phyloP scores from a whole-genome alignment of 352 stramenopile genomes.

The Phytophthora tentaculata region DNA sequence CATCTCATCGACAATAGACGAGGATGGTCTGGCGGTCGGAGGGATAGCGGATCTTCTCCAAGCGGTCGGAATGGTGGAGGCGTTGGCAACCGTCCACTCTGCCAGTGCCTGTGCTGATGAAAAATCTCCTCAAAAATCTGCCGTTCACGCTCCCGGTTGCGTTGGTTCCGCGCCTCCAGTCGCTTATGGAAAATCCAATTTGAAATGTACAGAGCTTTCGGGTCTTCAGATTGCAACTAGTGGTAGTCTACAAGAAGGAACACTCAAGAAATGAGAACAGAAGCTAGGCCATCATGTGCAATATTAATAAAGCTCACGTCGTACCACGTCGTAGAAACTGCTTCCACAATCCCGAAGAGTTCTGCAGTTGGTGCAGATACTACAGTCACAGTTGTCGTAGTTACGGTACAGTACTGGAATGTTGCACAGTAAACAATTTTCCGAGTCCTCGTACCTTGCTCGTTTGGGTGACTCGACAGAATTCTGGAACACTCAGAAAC shows the following conservation, averaged over 20 bases:
- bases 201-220: constrained; percentile 32
- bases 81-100: constrained; percentile 9
- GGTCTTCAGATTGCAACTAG: not conserved
- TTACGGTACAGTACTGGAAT: not conserved
- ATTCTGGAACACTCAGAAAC: constrained; percentile 45
- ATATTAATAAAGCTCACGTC: not conserved
- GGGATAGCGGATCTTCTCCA: constrained; percentile 12
- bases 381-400: constrained; percentile 10
- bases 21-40: constrained; percentile 14
- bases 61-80: constrained; percentile 31
- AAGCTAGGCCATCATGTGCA: not conserved
- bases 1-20: constrained; percentile 15
- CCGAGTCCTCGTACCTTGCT: constrained; percentile 39
- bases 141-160: constrained; percentile 11
- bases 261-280: not conserved
- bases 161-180: constrained; percentile 23
- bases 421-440: not conserved
- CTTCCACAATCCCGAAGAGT: constrained; percentile 36
- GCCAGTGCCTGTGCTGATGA: constrained; percentile 20
- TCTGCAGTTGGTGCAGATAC: constrained; percentile 37
- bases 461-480: constrained; percentile 39
- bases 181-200: constrained; percentile 21
- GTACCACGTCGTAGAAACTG: constrained; percentile 41
- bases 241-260: constrained; percentile 30
- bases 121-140: constrained; percentile 10